Percentiles rank a stretch among this genome's conserved stretches.
Conservation (phyloP, 805 yeast species). For the Torulaspora franciscae region DNA sequence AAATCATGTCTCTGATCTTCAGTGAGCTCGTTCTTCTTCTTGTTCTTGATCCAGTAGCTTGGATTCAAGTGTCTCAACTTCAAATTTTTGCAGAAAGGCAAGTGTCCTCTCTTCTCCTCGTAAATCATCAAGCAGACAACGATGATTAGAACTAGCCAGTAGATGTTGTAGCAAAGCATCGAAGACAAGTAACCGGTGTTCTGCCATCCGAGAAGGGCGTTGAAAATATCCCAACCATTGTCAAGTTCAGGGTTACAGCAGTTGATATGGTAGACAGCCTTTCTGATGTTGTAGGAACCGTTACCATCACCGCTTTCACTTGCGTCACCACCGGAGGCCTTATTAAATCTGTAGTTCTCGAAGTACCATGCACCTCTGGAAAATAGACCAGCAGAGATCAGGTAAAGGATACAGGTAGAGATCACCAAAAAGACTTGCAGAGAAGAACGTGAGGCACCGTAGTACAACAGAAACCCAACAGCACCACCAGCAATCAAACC, state of each 20-base stretch:
- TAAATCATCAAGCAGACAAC: slow-evolving; percentile 58
- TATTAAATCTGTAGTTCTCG: slow-evolving; percentile 60
- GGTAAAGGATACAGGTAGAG: slow-evolving; percentile 83
- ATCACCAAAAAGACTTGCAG: slow-evolving; percentile 80
- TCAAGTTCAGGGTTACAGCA: slow-evolving; percentile 92
- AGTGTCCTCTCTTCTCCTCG: slow-evolving; percentile 80
- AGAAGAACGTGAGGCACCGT: slow-evolving; percentile 77
- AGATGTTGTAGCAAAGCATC: slow-evolving; percentile 78
- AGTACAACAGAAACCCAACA: slow-evolving; percentile 69
- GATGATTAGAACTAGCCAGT: slow-evolving; percentile 70
- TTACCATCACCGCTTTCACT: slow-evolving; percentile 91
- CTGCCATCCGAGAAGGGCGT: slow-evolving; percentile 94
- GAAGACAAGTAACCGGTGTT: slow-evolving; percentile 94
- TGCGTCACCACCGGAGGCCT: slow-evolving; percentile 87
- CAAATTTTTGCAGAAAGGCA: slow-evolving; percentile 58
- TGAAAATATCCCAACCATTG: slow-evolving; percentile 96
- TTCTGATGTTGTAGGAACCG: slow-evolving; percentile 81
- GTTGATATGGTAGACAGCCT: slow-evolving; percentile 91
- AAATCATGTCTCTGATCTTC: slow-evolving; percentile 49
- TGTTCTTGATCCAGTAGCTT: slow-evolving; percentile 63
- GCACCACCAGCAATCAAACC: slow-evolving; percentile 76
- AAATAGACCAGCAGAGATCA: slow-evolving; percentile 88
- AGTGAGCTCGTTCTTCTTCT: slow-evolving; percentile 56
- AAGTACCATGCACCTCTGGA: slow-evolving; percentile 92
- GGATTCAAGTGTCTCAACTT: slow-evolving; percentile 58